Percentiles rank a stretch among this genome's conserved stretches.
phyloP scores from a whole-genome alignment of 2,329 filamentous ascomycete genomes.

The Exophiala alcalophila region DNA sequence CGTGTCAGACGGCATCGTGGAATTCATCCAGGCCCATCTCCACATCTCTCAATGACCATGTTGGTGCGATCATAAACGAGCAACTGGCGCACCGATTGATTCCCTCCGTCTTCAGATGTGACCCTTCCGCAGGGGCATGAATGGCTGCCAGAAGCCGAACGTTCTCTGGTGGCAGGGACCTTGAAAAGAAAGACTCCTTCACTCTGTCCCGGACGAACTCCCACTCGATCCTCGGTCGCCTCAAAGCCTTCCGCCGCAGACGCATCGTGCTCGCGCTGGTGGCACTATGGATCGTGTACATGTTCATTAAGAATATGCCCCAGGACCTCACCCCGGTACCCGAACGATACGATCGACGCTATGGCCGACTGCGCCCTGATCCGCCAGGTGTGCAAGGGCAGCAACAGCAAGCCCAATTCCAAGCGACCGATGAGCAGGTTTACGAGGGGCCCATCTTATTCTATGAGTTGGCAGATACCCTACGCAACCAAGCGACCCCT shows the following conservation, averaged over 20 bases:
- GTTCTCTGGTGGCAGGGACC: slow-evolving; percentile 12
- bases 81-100: too few species aligned
- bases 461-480: slow-evolving; percentile 53
- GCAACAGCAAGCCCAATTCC: slow-evolving; percentile 1
- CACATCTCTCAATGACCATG: too few species aligned
- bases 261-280: slow-evolving; percentile 51
- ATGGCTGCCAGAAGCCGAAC: slow-evolving; percentile 28
- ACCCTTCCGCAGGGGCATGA: slow-evolving; percentile 6
- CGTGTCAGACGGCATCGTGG: slow-evolving; percentile 8
- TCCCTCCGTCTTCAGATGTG: slow-evolving; percentile 11
- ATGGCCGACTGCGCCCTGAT: slow-evolving; percentile 17
- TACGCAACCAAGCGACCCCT: slow-evolving; percentile 12
- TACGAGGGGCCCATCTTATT: slow-evolving; percentile 72
- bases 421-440: not conserved
- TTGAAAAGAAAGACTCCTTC: slow-evolving; percentile 23
- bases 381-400: slow-evolving; percentile 1
- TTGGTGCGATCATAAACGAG: too few species aligned
- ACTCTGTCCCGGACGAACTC: slow-evolving; percentile 7
- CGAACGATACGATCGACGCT: slow-evolving; percentile 34
- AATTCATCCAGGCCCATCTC: too few species aligned
- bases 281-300: slow-evolving; percentile 55
- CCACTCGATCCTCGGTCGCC: slow-evolving; percentile 23
- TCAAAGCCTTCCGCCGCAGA: slow-evolving; percentile 42
- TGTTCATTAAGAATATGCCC: slow-evolving; percentile 65
- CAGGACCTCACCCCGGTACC: slow-evolving; percentile 42